These are phyloP conservation scores for Phytophthora megakarya DNA, from an alignment of 352 stramenopile genomes.

Conservation along the genomic window DNA sequence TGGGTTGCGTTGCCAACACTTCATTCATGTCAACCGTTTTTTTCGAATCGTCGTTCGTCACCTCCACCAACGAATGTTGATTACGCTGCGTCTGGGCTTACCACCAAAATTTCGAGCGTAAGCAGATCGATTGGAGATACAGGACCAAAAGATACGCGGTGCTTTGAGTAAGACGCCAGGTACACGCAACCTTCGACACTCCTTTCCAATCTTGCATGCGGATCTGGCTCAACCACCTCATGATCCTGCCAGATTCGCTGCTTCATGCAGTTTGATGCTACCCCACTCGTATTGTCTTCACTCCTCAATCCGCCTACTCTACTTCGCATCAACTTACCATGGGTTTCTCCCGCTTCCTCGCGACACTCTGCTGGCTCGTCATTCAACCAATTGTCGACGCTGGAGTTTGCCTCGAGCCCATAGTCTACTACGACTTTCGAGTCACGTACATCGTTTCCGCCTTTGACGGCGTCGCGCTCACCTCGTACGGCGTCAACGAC, in stretches of 20 bases:
- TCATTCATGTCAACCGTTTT: neutral
- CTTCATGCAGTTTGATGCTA: neutral
- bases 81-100: constrained; percentile 13
- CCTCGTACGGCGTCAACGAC: constrained; percentile 32
- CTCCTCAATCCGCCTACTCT: neutral
- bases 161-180: neutral
- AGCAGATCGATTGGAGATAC: neutral
- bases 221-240: neutral
- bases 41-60: neutral
- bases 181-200: neutral
- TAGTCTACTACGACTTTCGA: constrained; percentile 18
- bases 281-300: neutral
- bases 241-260: neutral
- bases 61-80: constrained; percentile 15
- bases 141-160: neutral
- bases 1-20: neutral
- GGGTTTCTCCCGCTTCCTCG: neutral
- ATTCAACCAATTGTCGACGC: neutral
- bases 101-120: constrained; percentile 18
- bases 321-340: neutral
- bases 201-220: neutral
- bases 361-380: neutral
- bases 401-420: constrained; percentile 4
- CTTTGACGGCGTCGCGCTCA: constrained; percentile 29
- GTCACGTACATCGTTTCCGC: constrained; percentile 16